A percentile compares a stretch with the other conserved stretches of the same genome.
phyloP scores from a whole-genome alignment of 225 moss, liverwort and hornwort species.

The Lunularia cruciata region DNA sequence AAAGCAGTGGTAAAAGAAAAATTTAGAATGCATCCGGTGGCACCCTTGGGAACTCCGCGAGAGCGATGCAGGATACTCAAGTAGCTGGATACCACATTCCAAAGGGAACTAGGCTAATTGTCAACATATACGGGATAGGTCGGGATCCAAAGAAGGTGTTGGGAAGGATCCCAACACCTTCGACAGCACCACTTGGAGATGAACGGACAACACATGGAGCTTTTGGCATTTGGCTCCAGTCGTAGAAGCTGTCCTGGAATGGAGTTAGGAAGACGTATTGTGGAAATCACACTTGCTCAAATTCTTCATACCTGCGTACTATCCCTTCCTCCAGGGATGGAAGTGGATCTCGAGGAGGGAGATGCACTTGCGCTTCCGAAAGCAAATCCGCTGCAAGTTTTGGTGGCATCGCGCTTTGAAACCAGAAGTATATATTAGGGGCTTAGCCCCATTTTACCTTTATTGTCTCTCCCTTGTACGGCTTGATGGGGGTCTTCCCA shows the following conservation, averaged over 20 bases:
- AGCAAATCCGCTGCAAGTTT: too few relatives aligned
- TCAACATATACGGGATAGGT: not conserved
- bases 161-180: not conserved
- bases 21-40: not conserved
- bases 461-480: too few relatives aligned
- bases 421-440: too few relatives aligned
- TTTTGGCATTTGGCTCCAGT: not conserved
- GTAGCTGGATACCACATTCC: not conserved
- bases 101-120: not conserved
- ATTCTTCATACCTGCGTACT: slow-evolving; percentile 21
- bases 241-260: not conserved
- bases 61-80: not conserved
- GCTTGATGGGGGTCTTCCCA: too few relatives aligned
- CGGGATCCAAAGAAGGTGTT: not conserved
- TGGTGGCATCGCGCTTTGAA: too few relatives aligned
- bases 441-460: too few relatives aligned
- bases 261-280: not conserved
- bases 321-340: slow-evolving; percentile 12
- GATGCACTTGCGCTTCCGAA: too few relatives aligned
- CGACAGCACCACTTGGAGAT: not conserved
- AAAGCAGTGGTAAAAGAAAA: not conserved
- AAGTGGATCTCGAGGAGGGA: slow-evolving; percentile 19
- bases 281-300: slow-evolving; percentile 16
- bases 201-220: too few relatives aligned
- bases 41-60: not conserved